Evolutionary conservation across 495 filamentous ascomycete species (phyloP), one percentile per base, ranked within the genome.

Genomic region (Lasiosphaeria ovina): DNA sequence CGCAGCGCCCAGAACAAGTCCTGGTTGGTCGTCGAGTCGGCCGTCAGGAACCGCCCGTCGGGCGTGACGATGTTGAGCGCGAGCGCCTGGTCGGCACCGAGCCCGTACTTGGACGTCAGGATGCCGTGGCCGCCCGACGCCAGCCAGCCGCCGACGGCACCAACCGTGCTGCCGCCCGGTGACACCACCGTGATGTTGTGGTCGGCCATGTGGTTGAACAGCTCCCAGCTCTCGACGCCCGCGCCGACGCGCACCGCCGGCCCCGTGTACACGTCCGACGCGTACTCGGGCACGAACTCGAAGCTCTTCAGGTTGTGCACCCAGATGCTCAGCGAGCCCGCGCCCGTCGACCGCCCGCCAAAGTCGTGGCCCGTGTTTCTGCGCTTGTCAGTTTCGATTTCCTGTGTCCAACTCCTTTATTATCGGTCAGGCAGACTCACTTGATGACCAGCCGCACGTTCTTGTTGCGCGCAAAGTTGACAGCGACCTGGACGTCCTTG

Each of bases 291-390:
- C 10, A 80, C 40, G 47, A 78, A 72, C 32, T 81, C 64, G 35
- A 76, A 71, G n/a, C 66, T 66, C 61, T 84, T 80, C 50, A 83
- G 64, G 55, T 76, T 68, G 72, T 81, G 85, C 3, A 82, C 84
- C 84, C 84, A 89, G 55, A 87, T 71, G 50, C 77, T 76, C 6
- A 89, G 66, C 3, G 83, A 79, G 34, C 84, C 83, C 1, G 79
- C 78, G 32, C 84, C 79, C 6, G 70, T 66, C 0, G 73, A 82
- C 64, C 84, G 81, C 34, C 84, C 86, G 12, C 71, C 75, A 68
- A 85, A 87, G 67, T 89, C 85, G 64, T 90, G 86, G 32, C 87
- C 87, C 3, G 87, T 88, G 61, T 87, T 89, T 73, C 86, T 87
- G 58, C 60, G 49, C 16, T 8, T n/a, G 55, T 74, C 54, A 47